These are phyloP conservation scores for Auriscalpium orientale DNA, from an alignment of 768 basidiomycete genomes.

Conservation along the genomic window DNA sequence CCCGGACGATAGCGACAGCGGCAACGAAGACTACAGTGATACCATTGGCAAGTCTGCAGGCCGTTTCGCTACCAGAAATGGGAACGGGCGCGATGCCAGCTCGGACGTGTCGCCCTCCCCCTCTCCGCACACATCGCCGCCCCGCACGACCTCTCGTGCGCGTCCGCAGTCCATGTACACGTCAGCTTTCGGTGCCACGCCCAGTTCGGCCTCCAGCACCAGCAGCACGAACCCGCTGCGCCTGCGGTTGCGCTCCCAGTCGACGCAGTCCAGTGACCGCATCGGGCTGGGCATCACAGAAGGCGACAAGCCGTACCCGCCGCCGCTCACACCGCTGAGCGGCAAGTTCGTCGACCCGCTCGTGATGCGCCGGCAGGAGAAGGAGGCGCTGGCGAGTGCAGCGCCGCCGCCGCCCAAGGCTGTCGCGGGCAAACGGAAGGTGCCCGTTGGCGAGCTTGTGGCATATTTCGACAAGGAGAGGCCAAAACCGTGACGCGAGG, in stretches of 20 bases:
- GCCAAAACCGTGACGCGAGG: neutral
- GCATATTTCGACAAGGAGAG: slow-evolving; percentile 56
- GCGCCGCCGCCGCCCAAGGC: slow-evolving; percentile 39
- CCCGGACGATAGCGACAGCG: slow-evolving; percentile 19
- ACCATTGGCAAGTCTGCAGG: slow-evolving; percentile 59
- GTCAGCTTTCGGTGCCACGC: neutral
- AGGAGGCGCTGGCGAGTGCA: slow-evolving; percentile 28
- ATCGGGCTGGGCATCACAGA: slow-evolving; percentile 12
- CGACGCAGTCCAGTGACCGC: slow-evolving; percentile 13
- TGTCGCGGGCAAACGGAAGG: slow-evolving; percentile 43
- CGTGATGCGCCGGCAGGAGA: slow-evolving; percentile 57
- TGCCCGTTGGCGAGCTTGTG: slow-evolving; percentile 69
- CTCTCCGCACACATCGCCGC: slow-evolving; percentile 12
- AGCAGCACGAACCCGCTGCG: neutral
- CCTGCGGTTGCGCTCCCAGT: neutral
- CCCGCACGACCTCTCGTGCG: slow-evolving; percentile 30
- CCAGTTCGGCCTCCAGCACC: neutral
- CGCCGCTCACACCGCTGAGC: slow-evolving; percentile 22
- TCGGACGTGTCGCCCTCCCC: slow-evolving; percentile 17
- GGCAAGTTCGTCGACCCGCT: slow-evolving; percentile 75
- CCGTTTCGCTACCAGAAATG: slow-evolving; percentile 14
- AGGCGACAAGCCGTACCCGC: slow-evolving; percentile 2
- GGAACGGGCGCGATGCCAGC: slow-evolving; percentile 24
- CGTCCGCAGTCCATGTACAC: slow-evolving; percentile 4
- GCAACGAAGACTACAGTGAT: slow-evolving; percentile 33